Conservation (phyloP, 1,284 basidiomycete species). For the Rhodofomes roseus region DNA sequence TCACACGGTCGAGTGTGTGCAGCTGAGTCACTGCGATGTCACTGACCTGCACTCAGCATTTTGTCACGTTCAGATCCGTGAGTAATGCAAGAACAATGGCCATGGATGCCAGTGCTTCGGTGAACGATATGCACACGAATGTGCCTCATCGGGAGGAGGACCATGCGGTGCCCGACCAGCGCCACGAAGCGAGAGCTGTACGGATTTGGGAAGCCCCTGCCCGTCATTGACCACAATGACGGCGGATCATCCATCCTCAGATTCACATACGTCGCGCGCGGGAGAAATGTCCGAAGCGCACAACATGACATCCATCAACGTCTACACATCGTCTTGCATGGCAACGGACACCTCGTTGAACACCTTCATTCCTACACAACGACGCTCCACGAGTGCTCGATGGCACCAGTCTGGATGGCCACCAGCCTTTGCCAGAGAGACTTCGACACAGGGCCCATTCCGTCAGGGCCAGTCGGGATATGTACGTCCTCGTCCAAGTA, state of each 20-base stretch:
- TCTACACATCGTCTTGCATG: too few species aligned
- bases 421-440: constrained; percentile 82
- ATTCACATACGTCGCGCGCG: too few species aligned
- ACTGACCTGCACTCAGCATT: too few species aligned
- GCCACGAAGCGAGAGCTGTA: not conserved
- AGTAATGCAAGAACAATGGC: too few species aligned
- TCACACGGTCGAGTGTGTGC: too few species aligned
- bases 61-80: too few species aligned
- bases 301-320: too few species aligned
- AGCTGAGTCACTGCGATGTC: too few species aligned
- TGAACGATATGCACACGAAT: too few species aligned
- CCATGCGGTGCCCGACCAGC: not conserved
- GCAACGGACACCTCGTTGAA: not conserved
- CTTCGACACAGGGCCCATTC: constrained; percentile 84
- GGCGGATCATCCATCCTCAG: too few species aligned
- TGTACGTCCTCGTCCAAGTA: constrained; percentile 82
- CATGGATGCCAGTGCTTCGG: too few species aligned
- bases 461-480: constrained; percentile 82
- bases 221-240: too few species aligned
- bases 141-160: not conserved
- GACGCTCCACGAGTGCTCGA: constrained; percentile 81
- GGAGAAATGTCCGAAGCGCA: not conserved
- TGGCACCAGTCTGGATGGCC: constrained; percentile 85
- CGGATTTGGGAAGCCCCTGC: not conserved
- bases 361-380: constrained; percentile 35